Evolutionary conservation across 2,329 filamentous ascomycete genomes (phyloP).

Genomic region (Colletotrichum spinosum): DNA sequence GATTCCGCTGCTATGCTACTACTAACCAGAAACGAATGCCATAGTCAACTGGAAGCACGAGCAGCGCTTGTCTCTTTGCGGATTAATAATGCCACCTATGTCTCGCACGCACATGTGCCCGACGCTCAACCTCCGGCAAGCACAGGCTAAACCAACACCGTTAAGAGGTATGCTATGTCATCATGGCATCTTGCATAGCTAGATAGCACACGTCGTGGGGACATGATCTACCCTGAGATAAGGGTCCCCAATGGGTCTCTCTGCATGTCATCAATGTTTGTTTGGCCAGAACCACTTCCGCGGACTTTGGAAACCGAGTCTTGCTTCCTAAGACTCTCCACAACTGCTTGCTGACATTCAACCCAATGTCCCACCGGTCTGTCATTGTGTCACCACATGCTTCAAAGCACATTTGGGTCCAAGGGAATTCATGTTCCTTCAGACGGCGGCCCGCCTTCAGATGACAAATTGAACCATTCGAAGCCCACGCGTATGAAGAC

Average conservation of each 20-base stretch:
- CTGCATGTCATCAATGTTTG: neutral
- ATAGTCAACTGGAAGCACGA: too few relatives aligned
- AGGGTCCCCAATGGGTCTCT: neutral
- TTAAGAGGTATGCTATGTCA: conserved; percentile 9
- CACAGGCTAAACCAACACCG: too few relatives aligned
- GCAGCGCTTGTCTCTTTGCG: conserved; percentile 10
- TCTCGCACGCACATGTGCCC: conserved; percentile 18
- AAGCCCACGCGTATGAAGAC: neutral
- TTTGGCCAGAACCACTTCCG: conserved; percentile 25
- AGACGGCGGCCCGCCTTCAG: neutral
- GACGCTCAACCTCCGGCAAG: too few relatives aligned
- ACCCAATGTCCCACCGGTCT: neutral
- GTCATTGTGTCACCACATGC: too few relatives aligned
- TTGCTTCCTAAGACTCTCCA: neutral
- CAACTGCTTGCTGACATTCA: neutral
- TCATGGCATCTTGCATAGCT: neutral
- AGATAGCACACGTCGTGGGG: neutral
- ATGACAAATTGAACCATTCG: conserved; percentile 23
- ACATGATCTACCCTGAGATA: conserved; percentile 10
- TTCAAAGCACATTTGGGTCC: neutral
- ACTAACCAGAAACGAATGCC: too few relatives aligned
- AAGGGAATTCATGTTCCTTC: neutral
- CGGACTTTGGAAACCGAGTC: conserved; percentile 11
- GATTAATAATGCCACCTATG: conserved; percentile 25
- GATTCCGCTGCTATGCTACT: conserved; percentile 16